phyloP scores from a whole-genome alignment of 2,329 filamentous ascomycete genomes.

The Neopestalotiopsis sp. region DNA sequence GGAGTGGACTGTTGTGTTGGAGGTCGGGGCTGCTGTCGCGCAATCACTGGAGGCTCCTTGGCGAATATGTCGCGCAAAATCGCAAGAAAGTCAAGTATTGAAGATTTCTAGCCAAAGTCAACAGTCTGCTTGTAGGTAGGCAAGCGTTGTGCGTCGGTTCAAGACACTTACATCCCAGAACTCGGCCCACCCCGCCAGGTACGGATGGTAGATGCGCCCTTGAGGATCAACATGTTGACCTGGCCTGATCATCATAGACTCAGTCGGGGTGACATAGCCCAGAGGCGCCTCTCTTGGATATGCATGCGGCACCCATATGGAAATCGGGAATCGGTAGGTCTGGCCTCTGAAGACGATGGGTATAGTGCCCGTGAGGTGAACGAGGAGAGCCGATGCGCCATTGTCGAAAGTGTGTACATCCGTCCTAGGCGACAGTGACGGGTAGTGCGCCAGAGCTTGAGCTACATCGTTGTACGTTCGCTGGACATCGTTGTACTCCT shows the following conservation, averaged over 20 bases:
- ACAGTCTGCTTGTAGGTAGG: conserved; percentile 8
- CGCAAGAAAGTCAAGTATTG: conserved; percentile 79
- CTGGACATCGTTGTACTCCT: conserved; percentile 95
- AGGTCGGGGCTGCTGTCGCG: conserved; percentile 64
- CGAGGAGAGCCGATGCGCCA: conserved; percentile 83
- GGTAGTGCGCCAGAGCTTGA: conserved; percentile 78
- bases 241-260: conserved; percentile 86
- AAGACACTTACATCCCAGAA: conserved; percentile 81
- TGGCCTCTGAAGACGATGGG: conserved; percentile 91
- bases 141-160: background rate
- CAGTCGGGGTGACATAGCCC: conserved; percentile 85
- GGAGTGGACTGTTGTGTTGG: conserved; percentile 38
- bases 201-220: conserved; percentile 93
- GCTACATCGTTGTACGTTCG: conserved; percentile 92
- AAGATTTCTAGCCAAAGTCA: conserved; percentile 70
- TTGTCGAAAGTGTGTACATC: conserved; percentile 96
- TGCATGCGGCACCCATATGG: conserved; percentile 89
- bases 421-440: conserved; percentile 82
- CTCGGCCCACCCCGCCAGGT: conserved; percentile 85
- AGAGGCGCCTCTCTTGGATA: conserved; percentile 89
- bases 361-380: conserved; percentile 85
- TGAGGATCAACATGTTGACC: conserved; percentile 96
- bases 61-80: conserved; percentile 88
- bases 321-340: conserved; percentile 88
- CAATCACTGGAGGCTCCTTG: conserved; percentile 90